Evolutionary conservation across 169 alveolate genomes (phyloP).

Genomic region (Eimeria nieschulzi): DNA sequence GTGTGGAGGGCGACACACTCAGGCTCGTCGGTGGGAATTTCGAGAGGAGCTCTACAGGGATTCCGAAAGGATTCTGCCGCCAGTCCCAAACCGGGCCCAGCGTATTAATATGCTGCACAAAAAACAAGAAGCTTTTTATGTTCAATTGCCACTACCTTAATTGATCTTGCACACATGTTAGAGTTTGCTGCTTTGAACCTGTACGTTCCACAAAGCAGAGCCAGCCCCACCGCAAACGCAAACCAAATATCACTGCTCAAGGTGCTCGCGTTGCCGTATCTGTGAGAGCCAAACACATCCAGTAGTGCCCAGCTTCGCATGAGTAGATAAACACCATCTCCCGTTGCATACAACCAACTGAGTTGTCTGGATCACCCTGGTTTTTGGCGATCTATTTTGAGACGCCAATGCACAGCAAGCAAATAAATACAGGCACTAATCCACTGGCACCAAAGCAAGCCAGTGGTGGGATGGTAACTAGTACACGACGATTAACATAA

Average conservation of each 20-base stretch:
- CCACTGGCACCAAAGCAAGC: too few relatives aligned
- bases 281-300: background rate
- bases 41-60: constrained; percentile 38
- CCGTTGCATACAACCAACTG: too few relatives aligned
- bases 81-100: constrained; percentile 60
- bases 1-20: background rate
- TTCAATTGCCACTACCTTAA: background rate
- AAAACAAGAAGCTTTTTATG: background rate
- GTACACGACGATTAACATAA: too few relatives aligned
- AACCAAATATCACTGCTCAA: constrained; percentile 37
- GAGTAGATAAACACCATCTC: too few relatives aligned
- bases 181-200: background rate
- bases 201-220: background rate
- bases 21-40: constrained; percentile 56
- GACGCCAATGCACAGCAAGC: too few relatives aligned
- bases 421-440: too few relatives aligned
- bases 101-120: constrained; percentile 38
- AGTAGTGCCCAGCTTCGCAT: too few relatives aligned
- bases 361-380: too few relatives aligned
- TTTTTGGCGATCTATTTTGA: too few relatives aligned
- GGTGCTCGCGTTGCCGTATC: constrained; percentile 24
- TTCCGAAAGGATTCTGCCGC: constrained; percentile 49
- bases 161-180: background rate
- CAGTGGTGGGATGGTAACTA: too few relatives aligned
- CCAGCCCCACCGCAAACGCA: constrained; percentile 17